phyloP scores from a whole-genome alignment of 2,329 filamentous ascomycete genomes.

The Aspergillus fumigatus region DNA sequence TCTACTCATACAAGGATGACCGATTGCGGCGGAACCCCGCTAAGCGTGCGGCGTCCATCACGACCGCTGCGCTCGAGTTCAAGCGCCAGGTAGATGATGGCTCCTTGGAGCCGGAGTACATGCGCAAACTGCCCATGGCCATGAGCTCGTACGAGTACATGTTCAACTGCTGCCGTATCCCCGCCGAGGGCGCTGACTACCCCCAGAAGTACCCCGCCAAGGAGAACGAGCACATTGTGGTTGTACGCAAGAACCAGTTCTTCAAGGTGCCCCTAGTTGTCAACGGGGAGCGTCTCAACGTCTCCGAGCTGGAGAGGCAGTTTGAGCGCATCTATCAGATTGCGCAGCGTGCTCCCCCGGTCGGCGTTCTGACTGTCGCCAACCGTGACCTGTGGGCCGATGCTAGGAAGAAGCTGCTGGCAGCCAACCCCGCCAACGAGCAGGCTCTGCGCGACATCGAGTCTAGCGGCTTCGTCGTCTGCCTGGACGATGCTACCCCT shows the following conservation, averaged over 20 bases:
- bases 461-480: conserved; percentile 83
- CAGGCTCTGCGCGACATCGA: conserved; percentile 76
- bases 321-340: conserved; percentile 80
- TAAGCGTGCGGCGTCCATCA: conserved; percentile 88
- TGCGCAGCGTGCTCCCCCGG: conserved; percentile 64
- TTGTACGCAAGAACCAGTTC: conserved; percentile 92
- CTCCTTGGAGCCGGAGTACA: conserved; percentile 91
- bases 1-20: conserved; percentile 97
- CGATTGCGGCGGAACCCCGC: conserved; percentile 78
- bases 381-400: conserved; percentile 93
- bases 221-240: conserved; percentile 82
- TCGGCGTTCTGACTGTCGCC: conserved; percentile 83
- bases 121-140: conserved; percentile 94
- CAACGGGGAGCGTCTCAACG: conserved; percentile 78
- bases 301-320: conserved; percentile 82
- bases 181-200: conserved; percentile 75
- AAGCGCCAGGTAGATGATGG: conserved; percentile 83
- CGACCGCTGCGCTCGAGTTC: conserved; percentile 82
- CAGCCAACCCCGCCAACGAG: conserved; percentile 73
- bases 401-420: conserved; percentile 69
- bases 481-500: conserved; percentile 84
- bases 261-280: conserved; percentile 86
- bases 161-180: conserved; percentile 91
- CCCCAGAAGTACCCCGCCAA: conserved; percentile 72
- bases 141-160: conserved; percentile 99